phyloP scores from a whole-genome alignment of 106 monocot species.

The Platanthera zijinensis region DNA sequence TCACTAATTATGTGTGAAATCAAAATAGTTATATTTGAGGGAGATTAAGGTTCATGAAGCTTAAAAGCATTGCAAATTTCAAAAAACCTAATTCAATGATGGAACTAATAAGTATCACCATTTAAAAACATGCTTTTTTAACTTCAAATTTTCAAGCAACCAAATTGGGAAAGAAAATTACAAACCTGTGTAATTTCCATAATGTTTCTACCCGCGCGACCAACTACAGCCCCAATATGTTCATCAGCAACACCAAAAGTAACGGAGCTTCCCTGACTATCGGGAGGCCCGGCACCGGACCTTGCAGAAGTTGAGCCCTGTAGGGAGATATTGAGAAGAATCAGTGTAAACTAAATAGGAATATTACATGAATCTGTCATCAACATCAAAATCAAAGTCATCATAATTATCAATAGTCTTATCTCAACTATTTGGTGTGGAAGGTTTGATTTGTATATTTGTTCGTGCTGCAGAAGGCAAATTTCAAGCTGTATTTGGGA shows the following conservation, averaged over 20 bases:
- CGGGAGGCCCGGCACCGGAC: constrained; percentile 31
- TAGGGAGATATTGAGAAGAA: not conserved
- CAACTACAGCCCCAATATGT: constrained; percentile 94
- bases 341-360: not conserved
- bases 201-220: constrained; percentile 88
- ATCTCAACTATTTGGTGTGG: too few relatives aligned
- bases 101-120: too few relatives aligned
- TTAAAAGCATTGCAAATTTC: not conserved
- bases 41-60: not conserved
- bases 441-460: too few relatives aligned
- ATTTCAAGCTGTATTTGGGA: too few relatives aligned
- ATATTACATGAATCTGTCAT: not conserved
- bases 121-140: too few relatives aligned
- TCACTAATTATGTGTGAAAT: too few relatives aligned
- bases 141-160: too few relatives aligned
- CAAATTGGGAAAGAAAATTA: not conserved
- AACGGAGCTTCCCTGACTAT: constrained; percentile 47
- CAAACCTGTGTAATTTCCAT: constrained; percentile 91
- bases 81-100: too few relatives aligned
- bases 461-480: too few relatives aligned
- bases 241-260: constrained; percentile 92
- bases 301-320: constrained; percentile 17
- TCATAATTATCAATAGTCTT: too few relatives aligned
- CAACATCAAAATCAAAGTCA: not conserved
- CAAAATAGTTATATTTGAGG: not conserved